These are phyloP conservation scores for Saccharomycopsis malanga DNA, from an alignment of 805 yeast species.

Conservation along the genomic window DNA sequence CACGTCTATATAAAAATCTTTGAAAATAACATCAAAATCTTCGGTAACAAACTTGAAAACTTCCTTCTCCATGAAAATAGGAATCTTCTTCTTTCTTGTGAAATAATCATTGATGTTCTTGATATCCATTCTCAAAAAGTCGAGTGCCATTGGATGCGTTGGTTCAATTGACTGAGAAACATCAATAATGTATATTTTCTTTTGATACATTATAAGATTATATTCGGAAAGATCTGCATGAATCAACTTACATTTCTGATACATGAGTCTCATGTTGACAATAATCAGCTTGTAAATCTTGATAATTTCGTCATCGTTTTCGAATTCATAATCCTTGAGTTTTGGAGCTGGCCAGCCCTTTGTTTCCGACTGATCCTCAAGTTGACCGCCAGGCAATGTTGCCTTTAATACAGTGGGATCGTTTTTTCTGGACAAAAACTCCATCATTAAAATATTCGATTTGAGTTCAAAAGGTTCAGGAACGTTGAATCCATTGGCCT, in stretches of 20 bases:
- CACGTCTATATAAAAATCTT: slow-evolving; percentile 11
- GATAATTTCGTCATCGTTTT: slow-evolving; percentile 56
- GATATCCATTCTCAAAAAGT: slow-evolving; percentile 94
- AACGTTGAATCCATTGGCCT: slow-evolving; percentile 76
- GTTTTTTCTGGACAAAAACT: slow-evolving; percentile 66
- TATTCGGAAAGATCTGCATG: slow-evolving; percentile 98
- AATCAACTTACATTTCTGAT: slow-evolving; percentile 79
- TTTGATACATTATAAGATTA: slow-evolving; percentile 75
- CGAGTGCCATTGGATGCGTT: slow-evolving; percentile 94
- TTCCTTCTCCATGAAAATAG: slow-evolving; percentile 72
- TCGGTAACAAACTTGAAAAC: slow-evolving; percentile 73
- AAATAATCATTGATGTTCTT: slow-evolving; percentile 91
- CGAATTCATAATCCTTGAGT: slow-evolving; percentile 73
- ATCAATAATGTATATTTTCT: slow-evolving; percentile 79
- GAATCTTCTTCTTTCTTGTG: slow-evolving; percentile 58
- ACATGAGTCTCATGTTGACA: slow-evolving; percentile 79
- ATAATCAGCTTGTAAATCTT: slow-evolving; percentile 71
- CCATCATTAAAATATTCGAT: slow-evolving; percentile 92
- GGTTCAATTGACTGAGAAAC: slow-evolving; percentile 98
- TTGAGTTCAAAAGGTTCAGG: slow-evolving; percentile 89
- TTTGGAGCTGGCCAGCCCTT: slow-evolving; percentile 86
- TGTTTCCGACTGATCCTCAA: not conserved
- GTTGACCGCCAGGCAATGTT: not conserved
- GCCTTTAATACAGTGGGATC: slow-evolving; percentile 30
- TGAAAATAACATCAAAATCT: slow-evolving; percentile 30